These are phyloP conservation scores for Ceriops zippeliana DNA, from an alignment of 345 rosid genomes.

Conservation along the genomic window DNA sequence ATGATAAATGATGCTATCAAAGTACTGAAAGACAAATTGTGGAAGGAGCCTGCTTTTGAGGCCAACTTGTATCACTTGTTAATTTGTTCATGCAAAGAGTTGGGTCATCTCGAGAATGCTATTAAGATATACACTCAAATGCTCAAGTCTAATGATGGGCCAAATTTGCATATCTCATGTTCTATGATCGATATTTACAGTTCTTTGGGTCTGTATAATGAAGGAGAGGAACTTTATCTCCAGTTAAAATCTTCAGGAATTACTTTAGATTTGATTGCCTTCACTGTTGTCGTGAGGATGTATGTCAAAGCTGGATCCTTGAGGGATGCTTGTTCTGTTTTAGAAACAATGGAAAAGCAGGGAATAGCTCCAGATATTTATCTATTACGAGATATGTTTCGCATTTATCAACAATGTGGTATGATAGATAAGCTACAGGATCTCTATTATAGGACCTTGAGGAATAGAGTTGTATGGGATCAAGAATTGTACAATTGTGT, in stretches of 20 bases:
- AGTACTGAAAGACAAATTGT: constrained; percentile 51
- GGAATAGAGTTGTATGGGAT: constrained; percentile 70
- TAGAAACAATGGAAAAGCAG: constrained; percentile 63
- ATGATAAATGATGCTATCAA: constrained; percentile 64
- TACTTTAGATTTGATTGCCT: constrained; percentile 65
- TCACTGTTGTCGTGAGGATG: constrained; percentile 76
- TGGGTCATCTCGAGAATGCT: constrained; percentile 54
- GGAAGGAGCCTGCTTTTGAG: constrained; percentile 79
- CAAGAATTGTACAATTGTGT: constrained; percentile 82
- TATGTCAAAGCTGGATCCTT: constrained; percentile 70
- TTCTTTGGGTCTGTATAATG: constrained; percentile 43
- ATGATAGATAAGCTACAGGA: constrained; percentile 49
- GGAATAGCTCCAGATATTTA: constrained; percentile 66
- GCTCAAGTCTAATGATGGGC: constrained; percentile 35
- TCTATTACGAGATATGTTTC: constrained; percentile 77
- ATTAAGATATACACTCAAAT: constrained; percentile 54
- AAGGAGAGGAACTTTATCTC: constrained; percentile 62
- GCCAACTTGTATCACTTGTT: constrained; percentile 80
- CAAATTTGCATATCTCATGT: constrained; percentile 65
- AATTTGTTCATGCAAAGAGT: constrained; percentile 83
- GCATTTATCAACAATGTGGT: constrained; percentile 67
- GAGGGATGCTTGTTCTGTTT: constrained; percentile 64
- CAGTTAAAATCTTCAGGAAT: constrained; percentile 61
- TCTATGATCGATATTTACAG: constrained; percentile 78
- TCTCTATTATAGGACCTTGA: constrained; percentile 53